phyloP scores from a whole-genome alignment of 345 rosid species.

The Arabis hirsuta region DNA sequence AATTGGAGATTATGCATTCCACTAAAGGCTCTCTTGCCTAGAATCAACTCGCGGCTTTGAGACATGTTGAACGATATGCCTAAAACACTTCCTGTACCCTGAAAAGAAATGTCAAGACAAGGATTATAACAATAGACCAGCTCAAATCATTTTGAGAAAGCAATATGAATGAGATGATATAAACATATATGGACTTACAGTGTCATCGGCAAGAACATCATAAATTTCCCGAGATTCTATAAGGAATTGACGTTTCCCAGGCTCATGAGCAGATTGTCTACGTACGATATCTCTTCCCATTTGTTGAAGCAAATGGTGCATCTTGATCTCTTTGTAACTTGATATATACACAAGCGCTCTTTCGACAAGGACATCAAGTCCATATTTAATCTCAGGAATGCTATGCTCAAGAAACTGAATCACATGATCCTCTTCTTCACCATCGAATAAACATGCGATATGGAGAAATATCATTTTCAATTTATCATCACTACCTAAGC shows the following conservation, averaged over 20 bases:
- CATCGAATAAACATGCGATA: conserved; percentile 15
- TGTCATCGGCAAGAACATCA: not conserved
- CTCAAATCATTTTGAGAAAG: not conserved
- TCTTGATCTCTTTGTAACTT: not conserved
- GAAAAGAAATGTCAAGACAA: not conserved
- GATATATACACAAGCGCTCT: not conserved
- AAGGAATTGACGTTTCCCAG: conserved; percentile 9
- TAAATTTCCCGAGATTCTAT: not conserved
- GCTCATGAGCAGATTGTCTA: not conserved
- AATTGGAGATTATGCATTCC: conserved; percentile 12
- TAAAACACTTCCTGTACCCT: not conserved
- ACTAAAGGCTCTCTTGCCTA: not conserved
- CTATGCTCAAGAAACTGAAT: not conserved
- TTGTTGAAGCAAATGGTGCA: not conserved
- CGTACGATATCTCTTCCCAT: conserved; percentile 16
- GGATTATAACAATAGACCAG: not conserved
- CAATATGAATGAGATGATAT: not conserved
- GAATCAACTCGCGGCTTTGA: not conserved
- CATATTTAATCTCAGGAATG: not conserved
- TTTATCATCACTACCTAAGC: not conserved
- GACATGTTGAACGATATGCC: conserved; percentile 12
- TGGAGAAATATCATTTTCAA: conserved; percentile 9
- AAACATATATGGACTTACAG: not conserved
- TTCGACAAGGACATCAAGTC: conserved; percentile 1
- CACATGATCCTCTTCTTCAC: conserved; percentile 7